These are phyloP conservation scores for Vigna radiata DNA, from an alignment of 306 rosid species.

Conservation along the genomic window DNA sequence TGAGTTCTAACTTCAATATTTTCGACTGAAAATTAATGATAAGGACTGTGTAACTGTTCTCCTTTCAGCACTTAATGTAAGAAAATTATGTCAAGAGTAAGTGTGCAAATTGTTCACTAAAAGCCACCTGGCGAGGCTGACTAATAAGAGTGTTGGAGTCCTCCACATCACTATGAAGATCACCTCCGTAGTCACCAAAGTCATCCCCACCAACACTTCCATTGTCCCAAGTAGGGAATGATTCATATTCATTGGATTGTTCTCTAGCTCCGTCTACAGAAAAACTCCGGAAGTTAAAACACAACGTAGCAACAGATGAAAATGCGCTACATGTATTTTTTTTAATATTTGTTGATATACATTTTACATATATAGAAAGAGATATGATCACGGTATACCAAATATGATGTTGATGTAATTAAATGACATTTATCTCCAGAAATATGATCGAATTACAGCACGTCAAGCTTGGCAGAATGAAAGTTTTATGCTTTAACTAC, in stretches of 20 bases:
- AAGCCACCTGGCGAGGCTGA: conserved; percentile 93
- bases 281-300: conserved; percentile 11
- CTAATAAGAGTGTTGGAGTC: conserved; percentile 75
- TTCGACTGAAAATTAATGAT: conserved; percentile 19
- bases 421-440: not conserved
- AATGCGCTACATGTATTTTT: conserved; percentile 2
- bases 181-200: conserved; percentile 60
- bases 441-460: not conserved
- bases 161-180: conserved; percentile 69
- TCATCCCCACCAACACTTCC: conserved; percentile 65
- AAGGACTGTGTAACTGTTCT: conserved; percentile 5
- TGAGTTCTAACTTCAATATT: conserved; percentile 27
- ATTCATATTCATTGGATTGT: conserved; percentile 56
- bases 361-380: not conserved
- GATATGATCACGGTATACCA: not conserved
- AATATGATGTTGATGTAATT: not conserved
- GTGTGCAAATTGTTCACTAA: conserved; percentile 25
- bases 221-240: conserved; percentile 70
- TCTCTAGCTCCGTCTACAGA: conserved; percentile 64
- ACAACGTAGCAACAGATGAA: conserved; percentile 19
- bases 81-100: not conserved
- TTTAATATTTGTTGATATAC: not conserved
- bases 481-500: not conserved
- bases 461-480: not conserved
- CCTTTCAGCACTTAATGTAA: conserved; percentile 2